These are phyloP conservation scores for Polychaeton citri DNA, from an alignment of 2,329 filamentous ascomycete species.

Conservation along the genomic window DNA sequence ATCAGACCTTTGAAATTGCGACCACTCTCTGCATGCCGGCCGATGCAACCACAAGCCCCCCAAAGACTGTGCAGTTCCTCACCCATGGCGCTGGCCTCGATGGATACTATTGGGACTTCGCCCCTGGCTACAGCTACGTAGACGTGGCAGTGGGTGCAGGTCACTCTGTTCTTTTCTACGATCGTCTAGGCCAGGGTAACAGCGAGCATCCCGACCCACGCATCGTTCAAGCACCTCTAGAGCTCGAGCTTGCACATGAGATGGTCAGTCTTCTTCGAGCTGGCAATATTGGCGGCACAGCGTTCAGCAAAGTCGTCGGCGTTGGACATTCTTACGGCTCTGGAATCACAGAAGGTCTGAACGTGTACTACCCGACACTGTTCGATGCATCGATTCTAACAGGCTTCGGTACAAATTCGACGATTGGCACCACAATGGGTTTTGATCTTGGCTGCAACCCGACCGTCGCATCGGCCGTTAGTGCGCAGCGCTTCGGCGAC, in stretches of 20 bases:
- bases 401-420: constrained; percentile 19
- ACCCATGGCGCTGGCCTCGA: constrained; percentile 29
- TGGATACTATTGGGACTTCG: constrained; percentile 26
- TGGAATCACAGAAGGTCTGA: too few relatives aligned
- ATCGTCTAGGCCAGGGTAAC: constrained; percentile 32
- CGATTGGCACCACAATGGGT: constrained; percentile 7
- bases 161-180: constrained; percentile 29
- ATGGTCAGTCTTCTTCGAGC: too few relatives aligned
- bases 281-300: too few relatives aligned
- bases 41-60: constrained; percentile 5
- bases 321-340: too few relatives aligned
- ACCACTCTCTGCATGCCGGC: constrained; percentile 15
- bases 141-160: constrained; percentile 25
- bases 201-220: too few relatives aligned
- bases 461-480: constrained; percentile 15
- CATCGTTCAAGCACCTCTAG: too few relatives aligned
- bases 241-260: too few relatives aligned
- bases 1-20: too few relatives aligned
- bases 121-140: constrained; percentile 26
- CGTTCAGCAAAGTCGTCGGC: too few relatives aligned
- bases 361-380: too few relatives aligned
- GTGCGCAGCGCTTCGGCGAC: constrained; percentile 17
- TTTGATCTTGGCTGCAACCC: constrained; percentile 16
- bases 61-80: constrained; percentile 25
- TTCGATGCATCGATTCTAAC: constrained; percentile 26